Percentiles rank a stretch among this genome's conserved stretches.
phyloP scores from a whole-genome alignment of 2,329 filamentous ascomycete species.

The Pestalotiopsis sp. region DNA sequence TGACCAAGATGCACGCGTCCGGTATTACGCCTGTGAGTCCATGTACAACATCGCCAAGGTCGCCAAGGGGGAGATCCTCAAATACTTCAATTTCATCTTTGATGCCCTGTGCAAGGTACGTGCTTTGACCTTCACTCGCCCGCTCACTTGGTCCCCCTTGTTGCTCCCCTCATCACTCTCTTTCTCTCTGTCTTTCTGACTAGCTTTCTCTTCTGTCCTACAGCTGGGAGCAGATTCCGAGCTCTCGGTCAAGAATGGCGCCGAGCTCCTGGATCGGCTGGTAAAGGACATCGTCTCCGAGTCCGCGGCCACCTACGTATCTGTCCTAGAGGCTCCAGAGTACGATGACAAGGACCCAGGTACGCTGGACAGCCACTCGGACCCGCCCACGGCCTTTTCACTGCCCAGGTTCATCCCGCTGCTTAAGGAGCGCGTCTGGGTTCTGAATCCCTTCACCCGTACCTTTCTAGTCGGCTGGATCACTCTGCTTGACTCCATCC shows the following conservation, averaged over 20 bases:
- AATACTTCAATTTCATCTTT: constrained; percentile 98
- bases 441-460: constrained; percentile 91
- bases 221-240: constrained; percentile 95
- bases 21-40: constrained; percentile 98
- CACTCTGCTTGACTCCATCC: constrained; percentile 91
- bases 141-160: background rate
- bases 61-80: constrained; percentile 93
- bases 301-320: constrained; percentile 92
- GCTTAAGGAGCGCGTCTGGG: constrained; percentile 90
- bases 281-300: constrained; percentile 97
- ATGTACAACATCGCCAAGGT: constrained; percentile 99
- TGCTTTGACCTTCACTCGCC: constrained; percentile 10
- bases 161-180: background rate
- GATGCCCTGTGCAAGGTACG: constrained; percentile 92
- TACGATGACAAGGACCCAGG: constrained; percentile 47
- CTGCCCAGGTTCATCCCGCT: constrained; percentile 89
- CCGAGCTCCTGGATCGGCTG: constrained; percentile 89
- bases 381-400: constrained; percentile 85
- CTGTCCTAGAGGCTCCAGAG: constrained; percentile 70
- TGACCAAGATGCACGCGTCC: constrained; percentile 94
- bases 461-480: constrained; percentile 98
- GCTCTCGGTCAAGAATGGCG: constrained; percentile 96
- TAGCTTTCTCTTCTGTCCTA: background rate
- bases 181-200: constrained; percentile 8
- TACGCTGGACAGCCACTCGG: constrained; percentile 42